Evolutionary conservation across 352 stramenopile species (phyloP).

Genomic region (Thalassiosira hispida): DNA sequence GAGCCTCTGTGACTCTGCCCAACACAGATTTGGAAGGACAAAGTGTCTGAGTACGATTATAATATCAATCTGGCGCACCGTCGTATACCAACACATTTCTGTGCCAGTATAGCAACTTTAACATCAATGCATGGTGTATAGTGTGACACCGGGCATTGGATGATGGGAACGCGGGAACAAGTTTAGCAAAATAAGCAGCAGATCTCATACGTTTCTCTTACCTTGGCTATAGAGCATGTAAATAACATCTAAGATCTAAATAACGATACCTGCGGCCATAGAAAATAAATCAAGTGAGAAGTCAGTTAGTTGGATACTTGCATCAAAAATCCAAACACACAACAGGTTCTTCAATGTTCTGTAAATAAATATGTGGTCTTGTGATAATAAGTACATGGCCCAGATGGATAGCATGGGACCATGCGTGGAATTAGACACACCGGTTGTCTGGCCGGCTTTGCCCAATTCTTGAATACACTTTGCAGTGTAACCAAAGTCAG

Average conservation of each 20-base stretch:
- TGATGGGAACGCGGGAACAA: too few relatives aligned
- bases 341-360: constrained; percentile 3
- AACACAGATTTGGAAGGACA: constrained; percentile 29
- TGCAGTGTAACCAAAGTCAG: constrained; percentile 43
- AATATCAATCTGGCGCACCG: constrained; percentile 28
- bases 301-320: too few relatives aligned
- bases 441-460: constrained; percentile 84
- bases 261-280: too few relatives aligned
- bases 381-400: constrained; percentile 81
- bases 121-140: neutral
- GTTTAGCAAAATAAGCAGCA: too few relatives aligned
- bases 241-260: too few relatives aligned
- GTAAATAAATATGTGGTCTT: constrained; percentile 69
- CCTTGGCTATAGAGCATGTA: too few relatives aligned
- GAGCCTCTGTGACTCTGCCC: constrained; percentile 54
- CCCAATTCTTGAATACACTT: constrained; percentile 43
- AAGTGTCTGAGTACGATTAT: constrained; percentile 50
- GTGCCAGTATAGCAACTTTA: neutral
- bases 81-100: neutral
- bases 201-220: too few relatives aligned
- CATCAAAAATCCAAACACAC: too few relatives aligned
- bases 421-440: constrained; percentile 83
- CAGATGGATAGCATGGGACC: constrained; percentile 45
- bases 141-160: too few relatives aligned
- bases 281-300: too few relatives aligned